Evolutionary conservation across 2,329 filamentous ascomycete species (phyloP).

Genomic region (Amphichorda felina): DNA sequence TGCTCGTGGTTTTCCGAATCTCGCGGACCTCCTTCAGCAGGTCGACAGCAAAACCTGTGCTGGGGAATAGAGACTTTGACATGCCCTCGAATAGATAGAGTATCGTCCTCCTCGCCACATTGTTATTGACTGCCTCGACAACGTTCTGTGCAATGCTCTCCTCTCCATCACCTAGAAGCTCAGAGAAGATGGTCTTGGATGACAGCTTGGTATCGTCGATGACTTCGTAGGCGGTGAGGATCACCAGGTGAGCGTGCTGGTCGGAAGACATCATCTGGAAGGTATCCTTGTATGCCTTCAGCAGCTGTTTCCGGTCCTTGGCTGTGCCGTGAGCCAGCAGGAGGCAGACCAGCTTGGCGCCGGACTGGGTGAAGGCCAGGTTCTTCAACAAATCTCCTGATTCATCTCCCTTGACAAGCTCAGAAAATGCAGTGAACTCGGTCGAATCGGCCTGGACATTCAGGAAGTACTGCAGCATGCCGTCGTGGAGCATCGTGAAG

Average conservation of each 20-base stretch:
- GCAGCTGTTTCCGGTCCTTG: slow-evolving; percentile 83
- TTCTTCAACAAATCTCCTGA: slow-evolving; percentile 87
- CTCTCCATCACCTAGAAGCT: slow-evolving; percentile 65
- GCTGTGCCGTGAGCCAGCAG: slow-evolving; percentile 74
- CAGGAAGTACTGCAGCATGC: slow-evolving; percentile 93
- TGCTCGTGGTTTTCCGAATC: slow-evolving; percentile 74
- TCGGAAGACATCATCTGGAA: slow-evolving; percentile 79
- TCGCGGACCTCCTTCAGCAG: slow-evolving; percentile 67
- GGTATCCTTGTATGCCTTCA: slow-evolving; percentile 84
- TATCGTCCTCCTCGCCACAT: slow-evolving; percentile 53
- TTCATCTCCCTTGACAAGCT: slow-evolving; percentile 85
- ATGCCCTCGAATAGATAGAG: slow-evolving; percentile 70
- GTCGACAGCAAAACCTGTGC: slow-evolving; percentile 50
- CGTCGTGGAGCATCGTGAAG: slow-evolving; percentile 96
- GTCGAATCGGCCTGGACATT: slow-evolving; percentile 65
- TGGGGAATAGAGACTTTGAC: slow-evolving; percentile 48
- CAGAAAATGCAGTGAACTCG: slow-evolving; percentile 78
- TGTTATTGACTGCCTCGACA: slow-evolving; percentile 51
- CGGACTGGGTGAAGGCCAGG: slow-evolving; percentile 87
- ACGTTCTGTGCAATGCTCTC: slow-evolving; percentile 49
- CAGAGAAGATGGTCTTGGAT: slow-evolving; percentile 74
- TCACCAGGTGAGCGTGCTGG: slow-evolving; percentile 62
- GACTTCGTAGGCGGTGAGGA: slow-evolving; percentile 80
- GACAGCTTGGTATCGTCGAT: slow-evolving; percentile 90
- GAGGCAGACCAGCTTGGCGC: slow-evolving; percentile 69